These are phyloP conservation scores for Phanerochaete sordida DNA, from an alignment of 768 basidiomycete genomes.

Conservation along the genomic window DNA sequence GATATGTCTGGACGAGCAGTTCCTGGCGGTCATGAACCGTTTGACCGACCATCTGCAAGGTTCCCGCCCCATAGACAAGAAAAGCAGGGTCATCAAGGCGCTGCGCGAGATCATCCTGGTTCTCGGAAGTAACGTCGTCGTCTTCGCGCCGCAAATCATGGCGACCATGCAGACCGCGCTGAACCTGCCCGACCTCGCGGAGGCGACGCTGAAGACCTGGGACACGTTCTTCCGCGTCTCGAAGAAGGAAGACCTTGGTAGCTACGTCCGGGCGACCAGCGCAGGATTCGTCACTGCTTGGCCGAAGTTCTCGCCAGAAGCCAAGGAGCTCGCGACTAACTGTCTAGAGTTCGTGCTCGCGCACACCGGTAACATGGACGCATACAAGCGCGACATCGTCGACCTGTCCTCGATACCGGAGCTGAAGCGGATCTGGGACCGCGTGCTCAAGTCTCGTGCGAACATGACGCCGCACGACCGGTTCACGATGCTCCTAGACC, in stretches of 20 bases:
- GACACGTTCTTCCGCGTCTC: slow-evolving; percentile 68
- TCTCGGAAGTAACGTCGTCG: slow-evolving; percentile 67
- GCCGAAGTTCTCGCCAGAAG: slow-evolving; percentile 52
- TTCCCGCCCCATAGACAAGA: slow-evolving; percentile 56
- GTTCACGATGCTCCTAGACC: slow-evolving; percentile 67
- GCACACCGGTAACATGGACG: slow-evolving; percentile 48
- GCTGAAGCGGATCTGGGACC: slow-evolving; percentile 40
- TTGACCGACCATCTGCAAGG: no score
- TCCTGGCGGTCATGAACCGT: slow-evolving; percentile 81
- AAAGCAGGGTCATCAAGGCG: slow-evolving; percentile 79
- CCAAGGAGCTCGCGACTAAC: slow-evolving; percentile 49
- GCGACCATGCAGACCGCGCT: slow-evolving; percentile 92
- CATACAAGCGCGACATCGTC: slow-evolving; percentile 72
- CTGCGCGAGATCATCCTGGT: slow-evolving; percentile 72
- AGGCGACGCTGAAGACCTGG: slow-evolving; percentile 81
- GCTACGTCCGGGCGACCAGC: slow-evolving; percentile 82
- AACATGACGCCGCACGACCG: slow-evolving; percentile 50
- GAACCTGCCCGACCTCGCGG: slow-evolving; percentile 67
- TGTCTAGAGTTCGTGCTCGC: slow-evolving; percentile 71
- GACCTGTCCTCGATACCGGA: slow-evolving; percentile 74
- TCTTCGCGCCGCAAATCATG: slow-evolving; percentile 91
- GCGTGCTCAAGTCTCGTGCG: slow-evolving; percentile 43
- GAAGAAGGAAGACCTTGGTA: slow-evolving; percentile 65
- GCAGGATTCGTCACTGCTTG: slow-evolving; percentile 82
- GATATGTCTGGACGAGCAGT: slow-evolving; percentile 65